Percentiles rank a stretch among this genome's conserved stretches.
These are phyloP conservation scores for Prunus yedoensis DNA, from an alignment of 331 rosid genomes.

Conservation along the genomic window DNA sequence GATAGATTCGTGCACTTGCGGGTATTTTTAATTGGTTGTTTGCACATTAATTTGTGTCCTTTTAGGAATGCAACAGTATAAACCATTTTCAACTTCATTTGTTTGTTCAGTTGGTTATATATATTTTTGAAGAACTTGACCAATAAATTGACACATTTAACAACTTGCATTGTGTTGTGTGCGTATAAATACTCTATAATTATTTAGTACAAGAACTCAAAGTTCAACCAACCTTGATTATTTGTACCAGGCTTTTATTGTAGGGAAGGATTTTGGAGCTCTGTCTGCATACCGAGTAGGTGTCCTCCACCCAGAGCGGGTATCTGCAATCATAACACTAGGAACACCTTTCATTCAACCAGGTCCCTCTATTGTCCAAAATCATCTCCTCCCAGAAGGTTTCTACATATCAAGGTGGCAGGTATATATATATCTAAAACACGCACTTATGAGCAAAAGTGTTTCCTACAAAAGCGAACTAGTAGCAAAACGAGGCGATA, in stretches of 20 bases:
- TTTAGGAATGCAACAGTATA: no score
- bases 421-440: constrained; percentile 19
- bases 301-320: constrained; percentile 42
- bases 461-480: no score
- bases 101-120: no score
- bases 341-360: constrained; percentile 52
- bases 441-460: background rate
- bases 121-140: no score
- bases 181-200: no score
- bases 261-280: constrained; percentile 33
- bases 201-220: background rate
- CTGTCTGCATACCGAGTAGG: constrained; percentile 41
- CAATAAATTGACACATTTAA: no score
- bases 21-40: no score
- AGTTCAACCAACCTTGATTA: background rate
- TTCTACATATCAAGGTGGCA: constrained; percentile 53
- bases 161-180: background rate
- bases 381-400: constrained; percentile 52
- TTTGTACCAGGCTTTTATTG: constrained; percentile 43
- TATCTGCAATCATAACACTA: constrained; percentile 40
- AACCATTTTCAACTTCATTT: no score
- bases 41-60: no score
- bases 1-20: no score
- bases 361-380: constrained; percentile 35
- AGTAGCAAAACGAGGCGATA: no score